phyloP scores from a whole-genome alignment of 805 yeast species.

The Zygosaccharomyces pseudorouxii region DNA sequence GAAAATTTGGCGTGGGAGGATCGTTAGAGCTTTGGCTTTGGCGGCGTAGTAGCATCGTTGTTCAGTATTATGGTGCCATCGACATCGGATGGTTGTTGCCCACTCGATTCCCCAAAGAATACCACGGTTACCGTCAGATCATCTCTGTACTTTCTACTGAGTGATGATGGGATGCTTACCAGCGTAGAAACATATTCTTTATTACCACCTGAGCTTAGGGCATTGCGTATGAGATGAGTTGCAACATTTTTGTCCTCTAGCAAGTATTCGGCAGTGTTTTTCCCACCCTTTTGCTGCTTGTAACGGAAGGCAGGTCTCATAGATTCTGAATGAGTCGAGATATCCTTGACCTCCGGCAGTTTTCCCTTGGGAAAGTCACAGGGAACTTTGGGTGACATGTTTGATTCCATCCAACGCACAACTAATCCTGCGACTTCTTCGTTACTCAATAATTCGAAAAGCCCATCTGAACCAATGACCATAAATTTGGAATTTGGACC shows the following conservation, averaged over 20 bases:
- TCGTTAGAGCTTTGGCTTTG: conserved; percentile 25
- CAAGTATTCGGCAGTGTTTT: conserved; percentile 41
- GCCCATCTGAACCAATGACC: conserved; percentile 91
- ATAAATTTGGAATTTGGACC: conserved; percentile 71
- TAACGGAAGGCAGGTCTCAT: conserved; percentile 74
- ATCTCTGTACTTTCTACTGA: conserved; percentile 88
- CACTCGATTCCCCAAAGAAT: conserved; percentile 64
- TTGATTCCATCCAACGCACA: conserved; percentile 84
- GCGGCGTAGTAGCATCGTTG: conserved; percentile 26
- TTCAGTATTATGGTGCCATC: conserved; percentile 25
- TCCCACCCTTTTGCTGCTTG: conserved; percentile 30
- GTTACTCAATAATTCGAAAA: conserved; percentile 85
- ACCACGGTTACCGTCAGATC: conserved; percentile 95
- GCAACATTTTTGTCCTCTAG: conserved; percentile 85
- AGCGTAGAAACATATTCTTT: conserved; percentile 84
- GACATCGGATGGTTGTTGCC: conserved; percentile 30
- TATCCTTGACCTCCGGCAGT: conserved; percentile 59
- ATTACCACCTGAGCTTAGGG: conserved; percentile 82
- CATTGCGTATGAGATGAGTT: conserved; percentile 91
- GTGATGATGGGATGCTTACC: conserved; percentile 85
- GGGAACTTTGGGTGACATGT: conserved; percentile 26
- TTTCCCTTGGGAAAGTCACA: conserved; percentile 25
- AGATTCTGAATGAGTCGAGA: conserved; percentile 51
- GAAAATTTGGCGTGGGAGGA: not conserved
- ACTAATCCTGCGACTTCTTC: conserved; percentile 92